phyloP scores from a whole-genome alignment of 2,329 filamentous ascomycete species.

The Fusarium nisikadoi region DNA sequence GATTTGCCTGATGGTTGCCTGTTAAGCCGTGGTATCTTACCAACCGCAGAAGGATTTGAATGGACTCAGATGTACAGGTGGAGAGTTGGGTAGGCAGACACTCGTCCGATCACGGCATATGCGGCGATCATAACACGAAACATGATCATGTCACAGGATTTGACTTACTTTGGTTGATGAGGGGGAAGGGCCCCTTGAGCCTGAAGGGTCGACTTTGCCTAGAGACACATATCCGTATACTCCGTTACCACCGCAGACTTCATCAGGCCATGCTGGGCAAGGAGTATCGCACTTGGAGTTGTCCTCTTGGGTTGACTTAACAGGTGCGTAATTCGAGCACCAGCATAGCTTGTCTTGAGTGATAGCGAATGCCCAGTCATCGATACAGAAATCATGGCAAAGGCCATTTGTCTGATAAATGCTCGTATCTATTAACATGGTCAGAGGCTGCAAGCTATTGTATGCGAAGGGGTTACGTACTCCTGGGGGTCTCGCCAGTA shows the following conservation, averaged over 20 bases:
- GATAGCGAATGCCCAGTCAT: conserved; percentile 73
- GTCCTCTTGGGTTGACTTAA: conserved; percentile 52
- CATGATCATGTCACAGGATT: conserved; percentile 21
- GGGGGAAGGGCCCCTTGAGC: conserved; percentile 57
- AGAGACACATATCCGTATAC: conserved; percentile 75
- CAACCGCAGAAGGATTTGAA: conserved; percentile 22
- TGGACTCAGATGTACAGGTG: conserved; percentile 22
- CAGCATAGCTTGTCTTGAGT: conserved; percentile 74
- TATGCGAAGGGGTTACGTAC: conserved; percentile 40
- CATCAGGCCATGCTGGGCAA: conserved; percentile 76
- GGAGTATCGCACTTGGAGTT: conserved; percentile 61
- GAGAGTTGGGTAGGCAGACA: conserved; percentile 28
- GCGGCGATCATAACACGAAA: conserved; percentile 32
- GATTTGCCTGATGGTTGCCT: conserved; percentile 44
- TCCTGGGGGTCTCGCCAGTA: conserved; percentile 47
- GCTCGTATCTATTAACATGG: conserved; percentile 56
- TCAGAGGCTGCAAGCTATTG: not conserved
- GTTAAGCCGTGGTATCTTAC: conserved; percentile 46
- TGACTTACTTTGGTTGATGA: conserved; percentile 47
- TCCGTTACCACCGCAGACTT: conserved; percentile 71
- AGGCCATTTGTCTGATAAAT: conserved; percentile 76
- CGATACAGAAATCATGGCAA: conserved; percentile 69
- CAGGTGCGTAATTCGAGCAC: conserved; percentile 77
- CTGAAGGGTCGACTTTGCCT: conserved; percentile 60
- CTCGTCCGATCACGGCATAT: conserved; percentile 38